These are phyloP conservation scores for Pistacia atlantica DNA, from an alignment of 345 rosid genomes.

Conservation along the genomic window DNA sequence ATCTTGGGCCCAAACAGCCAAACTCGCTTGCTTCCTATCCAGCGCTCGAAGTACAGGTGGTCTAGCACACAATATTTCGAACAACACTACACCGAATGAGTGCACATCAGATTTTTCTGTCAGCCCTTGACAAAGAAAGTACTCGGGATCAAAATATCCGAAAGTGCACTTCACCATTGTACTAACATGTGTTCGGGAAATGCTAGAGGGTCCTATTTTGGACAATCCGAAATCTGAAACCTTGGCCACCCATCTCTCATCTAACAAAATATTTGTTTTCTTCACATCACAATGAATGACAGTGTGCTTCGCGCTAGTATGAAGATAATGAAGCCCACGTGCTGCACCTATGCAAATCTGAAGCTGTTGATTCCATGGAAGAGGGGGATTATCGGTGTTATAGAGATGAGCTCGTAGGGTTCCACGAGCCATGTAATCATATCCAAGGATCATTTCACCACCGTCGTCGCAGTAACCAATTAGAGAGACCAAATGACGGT, in stretches of 20 bases:
- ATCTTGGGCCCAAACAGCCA: constrained; percentile 20
- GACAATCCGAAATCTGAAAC: constrained; percentile 44
- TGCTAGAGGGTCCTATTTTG: constrained; percentile 23
- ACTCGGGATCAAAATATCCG: constrained; percentile 40
- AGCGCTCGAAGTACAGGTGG: constrained; percentile 8
- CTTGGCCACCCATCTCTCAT: constrained; percentile 56
- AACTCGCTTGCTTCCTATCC: constrained; percentile 6
- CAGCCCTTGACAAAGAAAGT: constrained; percentile 25
- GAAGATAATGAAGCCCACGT: constrained; percentile 27
- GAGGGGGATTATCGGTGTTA: constrained; percentile 27
- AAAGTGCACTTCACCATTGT: constrained; percentile 34
- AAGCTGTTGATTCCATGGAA: constrained; percentile 35
- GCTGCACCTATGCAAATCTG: constrained; percentile 43
- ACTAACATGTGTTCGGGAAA: constrained; percentile 18
- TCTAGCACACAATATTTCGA: constrained; percentile 27
- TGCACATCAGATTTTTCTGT: constrained; percentile 40
- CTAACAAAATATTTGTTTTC: constrained; percentile 51
- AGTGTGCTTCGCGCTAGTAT: constrained; percentile 22
- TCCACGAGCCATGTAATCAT: constrained; percentile 40
- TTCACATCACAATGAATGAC: constrained; percentile 60
- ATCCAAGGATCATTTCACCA: constrained; percentile 37
- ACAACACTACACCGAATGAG: constrained; percentile 37
- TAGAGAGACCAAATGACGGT: constrained; percentile 37
- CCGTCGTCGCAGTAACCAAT: constrained; percentile 39
- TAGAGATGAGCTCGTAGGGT: constrained; percentile 36